Conservation (phyloP, 257 asterid species). For the Solanum etuberosum region DNA sequence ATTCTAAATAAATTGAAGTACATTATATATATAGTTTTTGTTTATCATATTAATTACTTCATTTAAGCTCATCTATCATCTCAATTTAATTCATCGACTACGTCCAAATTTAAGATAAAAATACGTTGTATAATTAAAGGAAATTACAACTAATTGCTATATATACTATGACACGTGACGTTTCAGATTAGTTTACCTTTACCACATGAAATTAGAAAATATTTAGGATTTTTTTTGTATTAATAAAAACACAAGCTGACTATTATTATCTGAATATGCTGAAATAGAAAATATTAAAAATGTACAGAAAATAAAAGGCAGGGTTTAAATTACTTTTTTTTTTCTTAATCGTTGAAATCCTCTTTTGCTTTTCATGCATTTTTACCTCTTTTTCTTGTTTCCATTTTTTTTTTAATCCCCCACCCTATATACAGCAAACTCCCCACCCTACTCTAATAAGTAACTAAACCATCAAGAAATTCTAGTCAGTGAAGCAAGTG, state of each 20-base stretch:
- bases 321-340: not conserved
- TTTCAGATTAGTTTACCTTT: not conserved
- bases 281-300: not conserved
- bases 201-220: not conserved
- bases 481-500: not conserved
- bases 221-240: not conserved
- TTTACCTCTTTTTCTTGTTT: not conserved
- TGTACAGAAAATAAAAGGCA: not conserved
- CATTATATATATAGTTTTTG: too few species aligned
- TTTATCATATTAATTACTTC: too few species aligned
- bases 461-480: not conserved
- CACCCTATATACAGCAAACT: not conserved
- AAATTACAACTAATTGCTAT: not conserved
- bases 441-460: not conserved
- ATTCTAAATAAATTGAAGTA: not conserved
- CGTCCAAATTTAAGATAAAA: not conserved
- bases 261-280: not conserved
- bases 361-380: conserved; percentile 5
- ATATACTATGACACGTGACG: not conserved
- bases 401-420: not conserved
- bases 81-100: not conserved
- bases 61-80: not conserved
- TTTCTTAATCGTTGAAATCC: not conserved
- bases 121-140: not conserved
- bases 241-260: too few species aligned